A percentile compares a stretch with the other conserved stretches of the same genome.
These are phyloP conservation scores for Xerocomellus amylosporus DNA, from an alignment of 768 basidiomycete genomes.

Conservation along the genomic window DNA sequence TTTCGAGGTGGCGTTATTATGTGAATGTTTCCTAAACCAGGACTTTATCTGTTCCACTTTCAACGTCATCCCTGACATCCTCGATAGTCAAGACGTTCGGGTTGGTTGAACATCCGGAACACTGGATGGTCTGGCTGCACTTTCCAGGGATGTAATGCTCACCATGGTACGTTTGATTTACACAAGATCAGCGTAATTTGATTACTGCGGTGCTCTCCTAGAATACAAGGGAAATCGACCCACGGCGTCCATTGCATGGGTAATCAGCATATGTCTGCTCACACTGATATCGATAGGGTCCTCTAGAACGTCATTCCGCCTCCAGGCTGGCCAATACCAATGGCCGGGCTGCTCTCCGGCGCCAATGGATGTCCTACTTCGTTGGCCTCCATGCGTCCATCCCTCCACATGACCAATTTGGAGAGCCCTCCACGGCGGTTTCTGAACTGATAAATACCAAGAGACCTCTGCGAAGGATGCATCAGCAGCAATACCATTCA, in stretches of 20 bases:
- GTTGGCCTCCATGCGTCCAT: slow-evolving; percentile 14
- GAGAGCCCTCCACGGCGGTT: slow-evolving; percentile 19
- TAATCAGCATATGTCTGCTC: slow-evolving; percentile 1
- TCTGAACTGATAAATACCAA: slow-evolving; percentile 19
- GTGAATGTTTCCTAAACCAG: background rate
- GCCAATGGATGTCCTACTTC: no score
- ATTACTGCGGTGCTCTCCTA: background rate
- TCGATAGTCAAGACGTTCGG: background rate
- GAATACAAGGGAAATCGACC: slow-evolving; percentile 9
- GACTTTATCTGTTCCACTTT: background rate
- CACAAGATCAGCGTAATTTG: background rate
- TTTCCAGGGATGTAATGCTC: slow-evolving; percentile 6
- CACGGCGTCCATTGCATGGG: slow-evolving; percentile 1
- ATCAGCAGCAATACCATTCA: slow-evolving; percentile 5
- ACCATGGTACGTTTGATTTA: slow-evolving; percentile 4
- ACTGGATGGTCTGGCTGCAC: slow-evolving; percentile 26
- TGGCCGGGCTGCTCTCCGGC: no score
- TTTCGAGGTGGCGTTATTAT: background rate
- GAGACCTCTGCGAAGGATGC: background rate
- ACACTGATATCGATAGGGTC: slow-evolving; percentile 12
- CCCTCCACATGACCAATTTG: slow-evolving; percentile 17
- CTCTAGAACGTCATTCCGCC: background rate
- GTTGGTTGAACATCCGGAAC: slow-evolving; percentile 9
- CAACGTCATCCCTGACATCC: background rate
- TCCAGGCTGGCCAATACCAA: slow-evolving; percentile 11